Evolutionary conservation across 208 protist species (phyloP), one percentile per base, ranked within the genome.

Genomic region (Tritrichomonas foetus): DNA sequence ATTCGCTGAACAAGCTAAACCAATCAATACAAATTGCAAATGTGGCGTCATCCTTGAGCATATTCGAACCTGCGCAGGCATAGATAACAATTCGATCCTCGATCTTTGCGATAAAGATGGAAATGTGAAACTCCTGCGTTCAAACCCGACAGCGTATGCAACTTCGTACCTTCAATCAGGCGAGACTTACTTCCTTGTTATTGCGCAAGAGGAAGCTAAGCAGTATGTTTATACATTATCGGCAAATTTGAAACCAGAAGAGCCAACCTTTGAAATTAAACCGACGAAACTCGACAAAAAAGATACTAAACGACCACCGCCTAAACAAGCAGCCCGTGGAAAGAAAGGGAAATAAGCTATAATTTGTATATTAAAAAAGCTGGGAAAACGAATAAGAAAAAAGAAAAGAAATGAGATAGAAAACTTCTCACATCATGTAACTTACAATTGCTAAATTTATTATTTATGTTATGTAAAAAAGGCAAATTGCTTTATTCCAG

Each of bases 91-190:
- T 36, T n/a, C 57, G 25, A 53, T 89, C 9, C 9, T 89, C 1
- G 78, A 89, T 89, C 30, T 89, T 47, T 53, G 78, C 41, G 78
- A 89, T 89, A 89, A 89, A 89, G 78, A 89, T 89, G 78, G 78
- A 89, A 89, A 57, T n/a, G 78, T 89, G 3, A 89, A 89, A 57
- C 30, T 89, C 14, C 30, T 89, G 8, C 41, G 78, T 20, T 33
- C 41, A 57, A 89, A 89, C 39, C 44, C 41, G 2, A 89, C 78
- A 53, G 27, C 78, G 30, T 89, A 89, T 57, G 78, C 78, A 57
- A 89, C 78, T n/a, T 47, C 44, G 20, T 89, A 53, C 27, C 41
- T 89, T n/a, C 25, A 20, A 44, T 44, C 78, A n/a, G 78, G 78
- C 9, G 78, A 89, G 57, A 89, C 78, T 39, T 89, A 89, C 27